Base-by-base conservation (phyloP, 2,329 filamentous ascomycete species). In the Phaeosphaeriaceae sp. region DNA sequence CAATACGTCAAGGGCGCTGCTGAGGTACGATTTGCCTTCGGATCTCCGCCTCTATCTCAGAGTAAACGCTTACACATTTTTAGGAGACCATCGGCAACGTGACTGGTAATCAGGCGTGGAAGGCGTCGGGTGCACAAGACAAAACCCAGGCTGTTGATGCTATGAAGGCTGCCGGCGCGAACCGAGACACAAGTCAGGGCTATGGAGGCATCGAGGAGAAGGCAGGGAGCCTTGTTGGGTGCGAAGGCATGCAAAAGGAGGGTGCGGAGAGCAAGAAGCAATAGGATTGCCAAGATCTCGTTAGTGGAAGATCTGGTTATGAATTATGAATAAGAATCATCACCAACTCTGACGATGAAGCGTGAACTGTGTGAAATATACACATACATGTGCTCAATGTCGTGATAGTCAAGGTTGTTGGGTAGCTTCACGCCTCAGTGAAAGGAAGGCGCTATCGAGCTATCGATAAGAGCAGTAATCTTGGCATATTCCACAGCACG, bases 1-100 rank as follows among this genome's bases (percentile, higher is more conserved):
- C 86, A 90, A 70, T 91, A 90, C 69, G 83, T 86, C 69, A 91
- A 91, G 70, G 89, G 89, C 52, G 86, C 86, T 7, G 84, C 86
- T 54, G 87, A 89, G 79, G 89, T 88, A 76, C 56, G 76, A 70
- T 24, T 25, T 9, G 46, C 2, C n/a, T 7, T 3, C 31, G 20
- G 21, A 40, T 6, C 20, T 17, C 22, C 13, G 48, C 27, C 50
- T 48, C 19, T 21, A 45, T 13, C n/a, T 11, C 40, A 25, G 7
- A 51, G 22, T 53, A 10, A n/a, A 17, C 24, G 53, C 36, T 63
- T 3, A 54, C 42, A 11, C 27, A 27, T 31, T 42, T 54, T 24
- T 19, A 89, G 88, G 79, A 83, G 45, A 81, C 84, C 6, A 83
- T 91, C 54, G 89, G 89, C 53, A 82, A 78, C 67, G 74, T 88